Conservation (phyloP, 305 asterid species). For the Euphrasia arctica region DNA sequence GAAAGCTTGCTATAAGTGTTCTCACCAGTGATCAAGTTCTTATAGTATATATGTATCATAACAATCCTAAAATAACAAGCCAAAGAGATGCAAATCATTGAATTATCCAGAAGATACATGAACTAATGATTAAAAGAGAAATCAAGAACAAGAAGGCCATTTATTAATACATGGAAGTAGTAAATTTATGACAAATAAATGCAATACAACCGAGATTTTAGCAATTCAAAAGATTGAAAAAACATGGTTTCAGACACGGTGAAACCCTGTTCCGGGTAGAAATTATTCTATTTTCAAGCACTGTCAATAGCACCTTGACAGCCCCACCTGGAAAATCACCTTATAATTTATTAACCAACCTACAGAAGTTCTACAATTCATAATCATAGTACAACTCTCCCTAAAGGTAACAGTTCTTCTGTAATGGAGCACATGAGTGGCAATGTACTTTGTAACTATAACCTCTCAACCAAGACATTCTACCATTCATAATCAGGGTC, state of each 20-base stretch:
- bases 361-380: constrained; percentile 7
- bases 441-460: background rate
- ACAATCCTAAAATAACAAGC: constrained; percentile 62
- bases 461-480: constrained; percentile 9
- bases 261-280: constrained; percentile 4
- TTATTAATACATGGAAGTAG: constrained; percentile 14
- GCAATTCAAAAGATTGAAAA: constrained; percentile 18
- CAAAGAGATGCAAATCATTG: constrained; percentile 23
- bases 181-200: constrained; percentile 14
- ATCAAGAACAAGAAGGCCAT: constrained; percentile 15
- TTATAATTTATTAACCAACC: constrained; percentile 11
- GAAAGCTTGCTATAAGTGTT: constrained; percentile 84
- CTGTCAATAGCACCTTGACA: constrained; percentile 11
- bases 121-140: constrained; percentile 5
- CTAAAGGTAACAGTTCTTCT: constrained; percentile 9
- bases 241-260: constrained; percentile 7
- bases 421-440: background rate
- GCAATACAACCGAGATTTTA: constrained; percentile 17
- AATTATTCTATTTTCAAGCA: constrained; percentile 8
- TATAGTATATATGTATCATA: constrained; percentile 75
- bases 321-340: background rate
- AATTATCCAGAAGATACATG: constrained; percentile 20
- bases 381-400: background rate
- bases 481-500: background rate
- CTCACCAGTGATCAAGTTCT: constrained; percentile 90